Evolutionary conservation across 78 protist genomes (phyloP).

Genomic region (Pigoraptor vietnamica): DNA sequence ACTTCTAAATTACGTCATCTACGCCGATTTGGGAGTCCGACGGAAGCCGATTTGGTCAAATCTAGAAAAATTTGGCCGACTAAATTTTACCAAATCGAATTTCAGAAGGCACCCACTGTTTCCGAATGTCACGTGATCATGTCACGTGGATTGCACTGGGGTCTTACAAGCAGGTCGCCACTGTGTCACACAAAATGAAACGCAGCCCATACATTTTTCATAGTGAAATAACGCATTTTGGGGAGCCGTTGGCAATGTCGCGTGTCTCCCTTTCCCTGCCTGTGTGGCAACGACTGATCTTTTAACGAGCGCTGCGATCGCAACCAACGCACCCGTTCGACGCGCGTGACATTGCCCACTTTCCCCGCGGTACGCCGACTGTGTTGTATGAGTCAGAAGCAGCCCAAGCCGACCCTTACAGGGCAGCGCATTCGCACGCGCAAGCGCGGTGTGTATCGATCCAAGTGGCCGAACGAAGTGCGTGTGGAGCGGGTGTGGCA

Average conservation of each 20-base stretch:
- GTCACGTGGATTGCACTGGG: no score
- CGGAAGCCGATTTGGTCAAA: no score
- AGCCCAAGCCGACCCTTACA: not conserved
- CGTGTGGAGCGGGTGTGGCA: not conserved
- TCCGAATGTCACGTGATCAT: no score
- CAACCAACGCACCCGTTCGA: not conserved
- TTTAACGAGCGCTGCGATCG: not conserved
- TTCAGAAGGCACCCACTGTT: no score
- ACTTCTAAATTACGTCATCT: no score
- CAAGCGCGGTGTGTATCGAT: not conserved
- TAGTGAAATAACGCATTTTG: not conserved
- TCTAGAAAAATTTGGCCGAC: no score
- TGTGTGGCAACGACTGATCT: not conserved
- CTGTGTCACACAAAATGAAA: not conserved
- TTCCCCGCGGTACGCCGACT: not conserved
- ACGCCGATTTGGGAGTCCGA: no score
- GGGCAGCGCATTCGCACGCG: not conserved
- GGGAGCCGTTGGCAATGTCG: not conserved
- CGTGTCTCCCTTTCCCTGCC: not conserved
- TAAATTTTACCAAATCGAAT: no score
- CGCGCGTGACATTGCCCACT: not conserved
- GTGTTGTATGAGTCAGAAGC: not conserved
- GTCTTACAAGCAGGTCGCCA: not conserved
- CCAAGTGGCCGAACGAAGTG: no score
- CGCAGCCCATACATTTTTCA: not conserved